Evolutionary conservation across 345 rosid genomes (phyloP), one percentile per base, ranked within the genome.

Genomic region (Arabidopsis suecica): DNA sequence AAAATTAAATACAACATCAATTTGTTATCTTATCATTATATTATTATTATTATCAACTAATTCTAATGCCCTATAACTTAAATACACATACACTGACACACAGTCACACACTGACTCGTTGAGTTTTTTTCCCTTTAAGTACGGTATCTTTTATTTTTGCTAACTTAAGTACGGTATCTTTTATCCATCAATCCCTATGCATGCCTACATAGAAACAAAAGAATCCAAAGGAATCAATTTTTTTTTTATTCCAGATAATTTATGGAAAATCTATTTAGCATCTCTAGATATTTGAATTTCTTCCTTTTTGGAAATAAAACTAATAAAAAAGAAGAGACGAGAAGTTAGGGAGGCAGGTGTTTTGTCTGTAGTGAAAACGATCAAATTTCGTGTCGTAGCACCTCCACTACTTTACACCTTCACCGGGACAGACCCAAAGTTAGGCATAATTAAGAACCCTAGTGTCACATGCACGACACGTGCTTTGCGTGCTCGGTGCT

Each of bases 341-440:
- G 50, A 55, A 54, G 48, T 64, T 55, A 64, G 41, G 61, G 68
- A 68, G 57, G 36, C 69, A 64, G 61, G 38, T 47, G 71, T 69
- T 71, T 71, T 71, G 68, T 65, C 63, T 72, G 68, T 65, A 65
- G 53, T 12, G 8, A 44, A 37, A 72, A 57, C 48, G 49, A 58
- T 73, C 64, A 41, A 62, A 61, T 55, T 44, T 68, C 65, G 77
- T 82, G 80, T 79, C 69, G 67, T 80, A 38, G 49, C 5, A 57
- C 83, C 69, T 69, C 53, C 68, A 59, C 81, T 66, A 65, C 62
- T 71, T 77, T 67, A 44, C 81, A 76, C 77, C 71, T 65, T 23
- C 79, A 55, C 78, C 53, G 37, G 75, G 57, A 5, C 72, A 42
- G 33, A 68, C 55, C 73, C 73, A 58, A 64, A 58, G 37, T 47